Percentiles rank a stretch among this genome's conserved stretches.
phyloP scores from a whole-genome alignment of 768 basidiomycete genomes.

The Chalciporus chontae region DNA sequence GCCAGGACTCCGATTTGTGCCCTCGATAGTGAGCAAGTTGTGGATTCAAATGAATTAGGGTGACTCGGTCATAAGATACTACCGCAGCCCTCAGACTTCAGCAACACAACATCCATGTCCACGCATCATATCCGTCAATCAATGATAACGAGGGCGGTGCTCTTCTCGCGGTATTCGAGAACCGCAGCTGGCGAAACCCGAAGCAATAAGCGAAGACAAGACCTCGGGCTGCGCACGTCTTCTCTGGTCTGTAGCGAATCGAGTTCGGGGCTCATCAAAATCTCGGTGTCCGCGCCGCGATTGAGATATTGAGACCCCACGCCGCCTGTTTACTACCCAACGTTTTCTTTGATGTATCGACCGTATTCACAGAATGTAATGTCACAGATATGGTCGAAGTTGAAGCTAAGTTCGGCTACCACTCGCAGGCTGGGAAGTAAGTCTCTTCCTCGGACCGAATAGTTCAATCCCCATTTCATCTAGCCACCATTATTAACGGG shows the following conservation, averaged over 20 bases:
- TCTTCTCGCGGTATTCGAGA: not conserved
- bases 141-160: not conserved
- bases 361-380: not conserved
- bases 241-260: not conserved
- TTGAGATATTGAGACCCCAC: no score
- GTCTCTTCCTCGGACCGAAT: not conserved
- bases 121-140: not conserved
- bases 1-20: not conserved
- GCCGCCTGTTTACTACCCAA: no score
- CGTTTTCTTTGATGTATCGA: not conserved
- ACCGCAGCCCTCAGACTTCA: no score
- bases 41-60: not conserved
- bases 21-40: not conserved
- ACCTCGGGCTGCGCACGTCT: no score
- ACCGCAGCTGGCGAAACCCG: not conserved
- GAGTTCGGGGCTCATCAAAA: not conserved
- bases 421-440: not conserved
- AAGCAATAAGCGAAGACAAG: not conserved
- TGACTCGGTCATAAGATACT: not conserved
- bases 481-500: not conserved
- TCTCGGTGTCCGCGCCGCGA: no score
- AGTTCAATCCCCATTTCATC: not conserved
- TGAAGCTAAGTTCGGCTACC: not conserved
- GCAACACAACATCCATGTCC: not conserved
- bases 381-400: not conserved